Evolutionary conservation across 257 asterid genomes (phyloP).

Genomic region (Przewalskia tangutica): DNA sequence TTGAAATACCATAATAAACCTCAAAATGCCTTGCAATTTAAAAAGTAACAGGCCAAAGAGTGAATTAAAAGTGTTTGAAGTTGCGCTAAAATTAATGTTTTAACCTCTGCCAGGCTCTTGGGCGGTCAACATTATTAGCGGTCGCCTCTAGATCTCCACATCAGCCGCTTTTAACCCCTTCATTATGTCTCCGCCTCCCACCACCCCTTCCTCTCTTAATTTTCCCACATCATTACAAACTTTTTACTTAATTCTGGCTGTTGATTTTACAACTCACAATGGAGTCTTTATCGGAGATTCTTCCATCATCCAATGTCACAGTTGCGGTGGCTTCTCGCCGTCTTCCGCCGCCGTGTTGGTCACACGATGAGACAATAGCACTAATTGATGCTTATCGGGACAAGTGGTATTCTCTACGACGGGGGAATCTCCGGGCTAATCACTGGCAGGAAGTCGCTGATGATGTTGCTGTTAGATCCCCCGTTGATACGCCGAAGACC

Average conservation of each 20-base stretch:
- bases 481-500: constrained; percentile 46
- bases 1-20: too few relatives aligned
- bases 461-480: constrained; percentile 51
- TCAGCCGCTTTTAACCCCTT: constrained; percentile 58
- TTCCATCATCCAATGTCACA: constrained; percentile 30
- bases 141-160: constrained; percentile 53
- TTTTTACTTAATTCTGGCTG: not conserved
- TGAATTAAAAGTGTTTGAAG: too few relatives aligned
- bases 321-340: constrained; percentile 51
- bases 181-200: constrained; percentile 51
- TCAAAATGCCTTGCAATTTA: too few relatives aligned
- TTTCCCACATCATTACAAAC: constrained; percentile 6
- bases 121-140: not conserved
- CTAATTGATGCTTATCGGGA: constrained; percentile 63
- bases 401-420: constrained; percentile 93
- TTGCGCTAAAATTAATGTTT: too few relatives aligned
- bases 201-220: constrained; percentile 18
- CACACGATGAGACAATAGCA: constrained; percentile 75
- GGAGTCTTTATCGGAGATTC: constrained; percentile 27
- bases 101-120: not conserved
- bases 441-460: constrained; percentile 98
- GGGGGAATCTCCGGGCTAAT: constrained; percentile 75
- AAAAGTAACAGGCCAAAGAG: too few relatives aligned
- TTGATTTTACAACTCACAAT: constrained; percentile 9
- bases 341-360: constrained; percentile 95